These are phyloP conservation scores for Candida montana DNA, from an alignment of 805 yeast species.

Conservation along the genomic window DNA sequence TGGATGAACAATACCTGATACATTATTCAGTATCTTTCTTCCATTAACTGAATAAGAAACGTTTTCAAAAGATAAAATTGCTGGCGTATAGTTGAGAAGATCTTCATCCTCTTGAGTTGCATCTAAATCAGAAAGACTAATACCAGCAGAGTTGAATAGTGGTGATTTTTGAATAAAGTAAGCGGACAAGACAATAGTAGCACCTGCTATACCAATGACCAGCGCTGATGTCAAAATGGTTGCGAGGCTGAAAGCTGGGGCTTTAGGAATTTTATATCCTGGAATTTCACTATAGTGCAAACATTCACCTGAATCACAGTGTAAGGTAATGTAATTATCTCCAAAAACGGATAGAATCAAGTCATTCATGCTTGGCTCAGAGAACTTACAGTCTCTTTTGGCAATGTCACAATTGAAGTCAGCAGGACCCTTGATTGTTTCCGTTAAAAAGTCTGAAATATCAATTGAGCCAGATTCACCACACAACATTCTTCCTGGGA, in stretches of 20 bases:
- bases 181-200: slow-evolving; percentile 33
- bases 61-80: slow-evolving; percentile 70
- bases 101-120: slow-evolving; percentile 32
- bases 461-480: slow-evolving; percentile 94
- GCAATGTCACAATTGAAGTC: slow-evolving; percentile 75
- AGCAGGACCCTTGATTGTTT: slow-evolving; percentile 91
- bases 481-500: slow-evolving; percentile 90
- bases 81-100: slow-evolving; percentile 54
- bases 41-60: slow-evolving; percentile 56
- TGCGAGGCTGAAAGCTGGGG: slow-evolving; percentile 36
- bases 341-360: slow-evolving; percentile 88
- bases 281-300: slow-evolving; percentile 89
- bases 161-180: slow-evolving; percentile 57
- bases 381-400: slow-evolving; percentile 62
- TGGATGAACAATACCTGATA: slow-evolving; percentile 77
- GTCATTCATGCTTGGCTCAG: slow-evolving; percentile 95
- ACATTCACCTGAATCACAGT: slow-evolving; percentile 87
- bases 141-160: slow-evolving; percentile 37
- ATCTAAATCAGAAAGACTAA: slow-evolving; percentile 23
- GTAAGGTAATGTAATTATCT: slow-evolving; percentile 80
- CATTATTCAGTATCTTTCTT: slow-evolving; percentile 49
- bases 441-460: slow-evolving; percentile 85
- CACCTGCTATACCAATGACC: slow-evolving; percentile 34
- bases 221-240: slow-evolving; percentile 44
- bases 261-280: slow-evolving; percentile 67